Evolutionary conservation across 2,329 filamentous ascomycete species (phyloP), one percentile per base, ranked within the genome.

Genomic region (Cladosporium sp.): DNA sequence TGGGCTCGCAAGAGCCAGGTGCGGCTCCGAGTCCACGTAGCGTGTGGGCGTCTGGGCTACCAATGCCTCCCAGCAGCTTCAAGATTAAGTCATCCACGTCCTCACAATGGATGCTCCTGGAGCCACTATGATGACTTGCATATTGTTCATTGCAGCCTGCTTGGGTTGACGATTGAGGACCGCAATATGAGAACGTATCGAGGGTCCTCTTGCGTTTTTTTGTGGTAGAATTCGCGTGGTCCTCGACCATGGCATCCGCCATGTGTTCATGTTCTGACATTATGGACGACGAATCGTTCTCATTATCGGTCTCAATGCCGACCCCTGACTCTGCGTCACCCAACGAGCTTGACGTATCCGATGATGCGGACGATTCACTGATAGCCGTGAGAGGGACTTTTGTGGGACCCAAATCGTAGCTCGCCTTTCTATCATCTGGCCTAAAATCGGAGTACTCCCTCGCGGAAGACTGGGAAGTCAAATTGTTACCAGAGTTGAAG

Each of bases 361-460:
- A 21, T n/a, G 56, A 59, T 5, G 37, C 66, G 14, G 72, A 71
- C 59, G 74, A 72, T 23, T 70, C 69, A 26, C 70, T 66, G 12
- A 69, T 67, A 64, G 73, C 72, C 64, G 75, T 73, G n/a, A 75
- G 69, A 55, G 78, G 77, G 10, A 73, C 70, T 18, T 33, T 46
- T 11, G 53, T 84, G 86, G 11, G 83, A 75, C 0, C 84, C 82
- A 2, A 84, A 84, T 6, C 76, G 74, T 60, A 33, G 8, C 31
- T 59, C 21, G 28, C 18, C 11, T 26, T 55, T n/a, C 80, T 78
- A 21, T 84, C 84, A 11, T 84, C 83, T 16, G 80, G 82, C 4
- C 80, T 79, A 58, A 80, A 81, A 26, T 68, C 67, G 16, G 65
- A 52, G 16, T 63, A 63, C 12, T 55, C 50, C 11, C 21, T 21